Evolutionary conservation across 768 basidiomycete species (phyloP).

Genomic region (Leccinum aurantiacum): DNA sequence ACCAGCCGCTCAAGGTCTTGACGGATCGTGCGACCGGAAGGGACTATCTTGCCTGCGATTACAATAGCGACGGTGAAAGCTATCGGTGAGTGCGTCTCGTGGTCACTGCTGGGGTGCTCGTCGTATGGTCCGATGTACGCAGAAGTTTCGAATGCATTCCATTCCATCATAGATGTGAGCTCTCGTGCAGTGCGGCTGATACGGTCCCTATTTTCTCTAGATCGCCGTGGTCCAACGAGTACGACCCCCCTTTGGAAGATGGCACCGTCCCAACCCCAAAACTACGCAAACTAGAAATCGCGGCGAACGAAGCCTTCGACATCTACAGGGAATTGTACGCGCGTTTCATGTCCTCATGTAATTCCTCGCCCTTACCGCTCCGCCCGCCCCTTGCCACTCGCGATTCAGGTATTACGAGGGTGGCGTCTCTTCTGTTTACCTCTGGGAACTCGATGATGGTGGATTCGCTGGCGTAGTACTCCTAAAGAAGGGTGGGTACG

Average conservation of each 20-base stretch:
- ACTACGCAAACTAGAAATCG: conserved; percentile 87
- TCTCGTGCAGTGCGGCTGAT: conserved; percentile 14
- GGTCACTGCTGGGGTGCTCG: neutral
- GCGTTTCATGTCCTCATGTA: conserved; percentile 21
- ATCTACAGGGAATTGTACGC: conserved; percentile 92
- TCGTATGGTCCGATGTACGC: neutral
- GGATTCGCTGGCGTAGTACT: conserved; percentile 96
- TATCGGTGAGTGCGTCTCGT: conserved; percentile 51
- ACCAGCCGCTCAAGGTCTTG: conserved; percentile 85
- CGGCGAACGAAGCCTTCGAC: conserved; percentile 95
- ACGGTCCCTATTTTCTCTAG: conserved; percentile 39
- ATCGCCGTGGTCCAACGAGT: conserved; percentile 98
- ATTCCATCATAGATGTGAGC: neutral
- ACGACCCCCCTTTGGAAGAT: conserved; percentile 86
- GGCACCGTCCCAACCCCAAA: conserved; percentile 83
- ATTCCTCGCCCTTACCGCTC: neutral
- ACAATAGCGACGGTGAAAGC: conserved; percentile 89
- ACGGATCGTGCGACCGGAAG: conserved; percentile 78
- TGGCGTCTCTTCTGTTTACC: conserved; percentile 94
- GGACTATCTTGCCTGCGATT: conserved; percentile 93
- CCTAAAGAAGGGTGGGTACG: conserved; percentile 81
- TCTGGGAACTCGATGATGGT: conserved; percentile 97
- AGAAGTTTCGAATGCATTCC: neutral
- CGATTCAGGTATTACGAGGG: conserved; percentile 87
- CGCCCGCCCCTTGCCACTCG: neutral